Percentiles rank a stretch among this genome's conserved stretches.
phyloP scores from a whole-genome alignment of 176 grass and related monocot genomes.

The Eragrostis curvula region DNA sequence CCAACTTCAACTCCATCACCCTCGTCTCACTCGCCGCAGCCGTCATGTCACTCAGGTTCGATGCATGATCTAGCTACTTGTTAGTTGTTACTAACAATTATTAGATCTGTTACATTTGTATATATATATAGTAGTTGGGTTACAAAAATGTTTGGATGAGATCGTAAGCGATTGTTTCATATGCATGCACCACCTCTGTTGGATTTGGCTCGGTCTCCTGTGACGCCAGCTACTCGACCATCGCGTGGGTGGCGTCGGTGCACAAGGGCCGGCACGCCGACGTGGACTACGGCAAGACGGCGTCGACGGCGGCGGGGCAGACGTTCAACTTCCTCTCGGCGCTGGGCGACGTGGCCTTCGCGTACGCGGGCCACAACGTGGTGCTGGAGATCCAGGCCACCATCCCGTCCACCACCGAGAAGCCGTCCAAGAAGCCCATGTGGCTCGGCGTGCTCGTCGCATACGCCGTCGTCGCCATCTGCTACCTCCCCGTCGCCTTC shows the following conservation, averaged over 20 bases:
- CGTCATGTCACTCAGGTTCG: slow-evolving; percentile 65
- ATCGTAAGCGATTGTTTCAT: too few relatives aligned
- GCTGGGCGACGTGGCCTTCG: slow-evolving; percentile 61
- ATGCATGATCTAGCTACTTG: too few relatives aligned
- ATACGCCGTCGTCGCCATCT: slow-evolving; percentile 63
- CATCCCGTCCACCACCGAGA: slow-evolving; percentile 65
- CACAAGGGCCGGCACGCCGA: slow-evolving; percentile 30
- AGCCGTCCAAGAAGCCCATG: slow-evolving; percentile 84
- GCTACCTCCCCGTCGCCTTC: slow-evolving; percentile 84
- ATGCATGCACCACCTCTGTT: too few relatives aligned
- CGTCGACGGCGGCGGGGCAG: background rate
- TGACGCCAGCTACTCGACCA: slow-evolving; percentile 59
- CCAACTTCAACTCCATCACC: slow-evolving; percentile 77
- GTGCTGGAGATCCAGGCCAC: slow-evolving; percentile 93
- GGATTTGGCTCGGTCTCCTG: background rate
- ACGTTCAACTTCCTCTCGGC: slow-evolving; percentile 58
- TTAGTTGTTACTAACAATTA: background rate
- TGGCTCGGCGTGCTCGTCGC: slow-evolving; percentile 66
- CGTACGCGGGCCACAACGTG: slow-evolving; percentile 79
- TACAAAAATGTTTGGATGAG: too few relatives aligned
- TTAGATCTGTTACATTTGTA: too few relatives aligned
- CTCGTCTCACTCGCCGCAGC: slow-evolving; percentile 62
- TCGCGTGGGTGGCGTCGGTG: slow-evolving; percentile 56
- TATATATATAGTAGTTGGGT: too few relatives aligned
- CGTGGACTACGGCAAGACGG: slow-evolving; percentile 52